Evolutionary conservation across 306 rosid species (phyloP).

Genomic region (Prunus fruticosa): DNA sequence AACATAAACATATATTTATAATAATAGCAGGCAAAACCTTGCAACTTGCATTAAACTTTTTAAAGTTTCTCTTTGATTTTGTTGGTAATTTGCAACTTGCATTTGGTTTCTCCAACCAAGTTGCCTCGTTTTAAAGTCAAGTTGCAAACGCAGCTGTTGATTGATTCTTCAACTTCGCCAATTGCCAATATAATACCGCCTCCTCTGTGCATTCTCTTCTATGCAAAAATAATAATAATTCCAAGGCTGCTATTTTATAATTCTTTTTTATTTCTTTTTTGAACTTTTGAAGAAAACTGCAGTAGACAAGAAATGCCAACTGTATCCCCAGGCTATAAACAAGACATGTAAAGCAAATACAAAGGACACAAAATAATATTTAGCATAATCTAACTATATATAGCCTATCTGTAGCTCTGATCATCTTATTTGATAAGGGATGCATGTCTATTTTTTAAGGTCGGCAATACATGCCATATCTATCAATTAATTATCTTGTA

Average conservation of each 20-base stretch:
- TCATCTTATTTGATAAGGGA: too few relatives aligned
- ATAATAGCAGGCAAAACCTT: too few relatives aligned
- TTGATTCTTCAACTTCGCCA: conserved; percentile 29
- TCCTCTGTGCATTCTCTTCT: conserved; percentile 6
- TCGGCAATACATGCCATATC: too few relatives aligned
- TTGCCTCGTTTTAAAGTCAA: background rate
- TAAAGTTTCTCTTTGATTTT: too few relatives aligned
- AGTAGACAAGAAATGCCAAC: background rate
- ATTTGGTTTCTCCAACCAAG: background rate
- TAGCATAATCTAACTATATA: background rate
- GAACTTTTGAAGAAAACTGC: background rate
- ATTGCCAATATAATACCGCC: conserved; percentile 3
- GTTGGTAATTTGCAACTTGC: background rate
- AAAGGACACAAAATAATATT: background rate
- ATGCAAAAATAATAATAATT: conserved; percentile 2
- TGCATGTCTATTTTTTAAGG: too few relatives aligned
- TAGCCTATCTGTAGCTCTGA: too few relatives aligned
- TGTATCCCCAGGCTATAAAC: too few relatives aligned
- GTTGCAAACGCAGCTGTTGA: background rate
- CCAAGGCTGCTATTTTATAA: background rate
- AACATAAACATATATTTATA: background rate
- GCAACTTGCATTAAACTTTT: too few relatives aligned
- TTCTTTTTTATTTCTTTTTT: background rate
- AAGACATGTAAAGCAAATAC: background rate
- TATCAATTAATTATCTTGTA: too few relatives aligned